Evolutionary conservation across 1,284 basidiomycete species (phyloP).

Genomic region (Meripilus lineatus): DNA sequence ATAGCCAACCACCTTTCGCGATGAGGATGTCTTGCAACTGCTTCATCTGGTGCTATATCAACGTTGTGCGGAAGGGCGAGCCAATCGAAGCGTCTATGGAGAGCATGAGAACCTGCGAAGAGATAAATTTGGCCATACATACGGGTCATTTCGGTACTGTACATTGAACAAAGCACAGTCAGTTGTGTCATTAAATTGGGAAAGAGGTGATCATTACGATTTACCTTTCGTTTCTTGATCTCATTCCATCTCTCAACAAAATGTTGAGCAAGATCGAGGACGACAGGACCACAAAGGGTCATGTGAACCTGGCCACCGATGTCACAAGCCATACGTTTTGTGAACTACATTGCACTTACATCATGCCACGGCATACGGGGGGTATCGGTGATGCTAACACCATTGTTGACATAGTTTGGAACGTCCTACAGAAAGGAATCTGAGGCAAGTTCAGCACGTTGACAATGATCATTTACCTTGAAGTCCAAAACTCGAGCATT

Average conservation of each 20-base stretch:
- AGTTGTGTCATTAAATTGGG: neutral
- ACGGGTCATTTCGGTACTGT: constrained; percentile 52
- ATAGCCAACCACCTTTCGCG: constrained; percentile 55
- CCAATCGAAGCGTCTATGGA: constrained; percentile 55
- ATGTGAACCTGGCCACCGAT: constrained; percentile 59
- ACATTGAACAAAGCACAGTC: neutral
- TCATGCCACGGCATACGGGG: constrained; percentile 90
- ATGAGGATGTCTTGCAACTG: constrained; percentile 67
- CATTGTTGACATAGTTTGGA: constrained; percentile 72
- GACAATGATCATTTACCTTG: constrained; percentile 28
- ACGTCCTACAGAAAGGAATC: constrained; percentile 43
- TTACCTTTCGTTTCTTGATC: constrained; percentile 71
- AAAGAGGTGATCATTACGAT: constrained; percentile 5
- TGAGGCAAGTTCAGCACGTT: neutral
- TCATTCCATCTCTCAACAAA: constrained; percentile 90
- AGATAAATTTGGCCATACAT: constrained; percentile 16
- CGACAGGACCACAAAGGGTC: constrained; percentile 78
- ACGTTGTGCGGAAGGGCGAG: constrained; percentile 81
- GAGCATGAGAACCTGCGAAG: neutral
- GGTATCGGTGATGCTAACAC: constrained; percentile 65
- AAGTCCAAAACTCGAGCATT: constrained; percentile 82
- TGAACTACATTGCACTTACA: constrained; percentile 35
- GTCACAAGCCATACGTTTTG: neutral
- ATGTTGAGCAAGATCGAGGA: constrained; percentile 88
- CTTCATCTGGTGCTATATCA: constrained; percentile 54